phyloP scores from a whole-genome alignment of 2,329 filamentous ascomycete species.

The Penicillium sp. region DNA sequence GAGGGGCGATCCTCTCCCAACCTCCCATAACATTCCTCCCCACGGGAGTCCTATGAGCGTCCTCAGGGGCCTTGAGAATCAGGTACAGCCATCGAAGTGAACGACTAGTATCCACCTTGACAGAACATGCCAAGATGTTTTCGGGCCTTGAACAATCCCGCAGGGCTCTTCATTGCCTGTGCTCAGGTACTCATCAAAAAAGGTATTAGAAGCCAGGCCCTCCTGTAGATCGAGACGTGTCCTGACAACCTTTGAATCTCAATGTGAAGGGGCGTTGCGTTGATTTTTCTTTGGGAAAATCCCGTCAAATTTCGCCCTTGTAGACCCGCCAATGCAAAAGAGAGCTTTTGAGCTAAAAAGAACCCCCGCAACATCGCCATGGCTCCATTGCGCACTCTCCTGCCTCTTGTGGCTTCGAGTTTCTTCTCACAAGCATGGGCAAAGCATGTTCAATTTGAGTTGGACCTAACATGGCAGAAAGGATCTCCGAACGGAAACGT shows the following conservation, averaged over 20 bases:
- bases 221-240: too few species aligned
- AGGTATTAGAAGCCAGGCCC: background rate
- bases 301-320: too few species aligned
- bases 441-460: conserved; percentile 17
- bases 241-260: too few species aligned
- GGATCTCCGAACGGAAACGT: conserved; percentile 29
- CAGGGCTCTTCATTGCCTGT: background rate
- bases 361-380: conserved; percentile 1
- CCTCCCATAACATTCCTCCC: background rate
- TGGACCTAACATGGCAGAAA: conserved; percentile 32
- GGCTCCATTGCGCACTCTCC: conserved; percentile 9
- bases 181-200: background rate
- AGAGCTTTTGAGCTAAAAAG: too few species aligned
- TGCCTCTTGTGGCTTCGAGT: conserved; percentile 8
- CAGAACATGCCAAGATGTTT: conserved; percentile 11
- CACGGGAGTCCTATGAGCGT: too few species aligned
- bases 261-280: too few species aligned
- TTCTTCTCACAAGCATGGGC: conserved; percentile 11
- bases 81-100: too few species aligned
- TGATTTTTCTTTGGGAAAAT: too few species aligned
- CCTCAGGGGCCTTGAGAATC: too few species aligned
- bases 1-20: background rate
- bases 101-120: conserved; percentile 1
- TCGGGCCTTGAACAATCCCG: background rate
- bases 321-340: too few species aligned